Evolutionary conservation across 805 yeast species (phyloP).

Genomic region (Vanderwaltozyma verrucispora): DNA sequence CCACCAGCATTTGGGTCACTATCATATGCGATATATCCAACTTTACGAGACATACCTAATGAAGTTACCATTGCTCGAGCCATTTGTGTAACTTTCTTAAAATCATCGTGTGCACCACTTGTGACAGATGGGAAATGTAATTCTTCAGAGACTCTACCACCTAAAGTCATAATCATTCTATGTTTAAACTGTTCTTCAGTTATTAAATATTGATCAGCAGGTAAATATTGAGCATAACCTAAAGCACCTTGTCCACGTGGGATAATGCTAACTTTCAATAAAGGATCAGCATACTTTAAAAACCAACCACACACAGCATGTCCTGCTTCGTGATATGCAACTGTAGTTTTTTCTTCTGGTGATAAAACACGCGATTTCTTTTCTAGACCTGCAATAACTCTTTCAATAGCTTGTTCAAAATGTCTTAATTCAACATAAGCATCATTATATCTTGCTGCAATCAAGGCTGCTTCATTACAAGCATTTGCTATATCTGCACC

Average conservation of each 20-base stretch:
- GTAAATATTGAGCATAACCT: constrained; percentile 96
- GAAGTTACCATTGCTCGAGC: constrained; percentile 89
- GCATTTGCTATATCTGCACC: constrained; percentile 98
- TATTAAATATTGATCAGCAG: constrained; percentile 79
- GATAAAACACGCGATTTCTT: constrained; percentile 76
- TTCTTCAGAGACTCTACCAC: constrained; percentile 96
- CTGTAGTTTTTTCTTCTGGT: constrained; percentile 78
- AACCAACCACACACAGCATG: constrained; percentile 99
- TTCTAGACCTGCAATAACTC: constrained; percentile 94
- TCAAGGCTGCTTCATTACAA: constrained; percentile 94
- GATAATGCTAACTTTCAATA: constrained; percentile 88
- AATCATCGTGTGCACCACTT: constrained; percentile 93
- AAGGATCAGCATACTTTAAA: constrained; percentile 82
- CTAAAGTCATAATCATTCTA: constrained; percentile 93
- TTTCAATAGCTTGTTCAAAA: constrained; percentile 93
- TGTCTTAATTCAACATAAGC: constrained; percentile 62
- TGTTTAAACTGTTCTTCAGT: constrained; percentile 71
- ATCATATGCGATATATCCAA: constrained; percentile 72
- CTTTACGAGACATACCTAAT: constrained; percentile 80
- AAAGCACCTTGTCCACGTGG: constrained; percentile 96
- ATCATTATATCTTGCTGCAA: constrained; percentile 81
- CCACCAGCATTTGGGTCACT: constrained; percentile 29
- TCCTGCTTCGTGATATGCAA: constrained; percentile 98
- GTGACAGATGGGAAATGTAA: constrained; percentile 86
- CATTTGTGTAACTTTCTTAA: constrained; percentile 89